Percentiles rank a stretch among this genome's conserved stretches.
These are phyloP conservation scores for Schizochytrium sp. DNA, from an alignment of 108 stramenopile genomes.

Conservation along the genomic window DNA sequence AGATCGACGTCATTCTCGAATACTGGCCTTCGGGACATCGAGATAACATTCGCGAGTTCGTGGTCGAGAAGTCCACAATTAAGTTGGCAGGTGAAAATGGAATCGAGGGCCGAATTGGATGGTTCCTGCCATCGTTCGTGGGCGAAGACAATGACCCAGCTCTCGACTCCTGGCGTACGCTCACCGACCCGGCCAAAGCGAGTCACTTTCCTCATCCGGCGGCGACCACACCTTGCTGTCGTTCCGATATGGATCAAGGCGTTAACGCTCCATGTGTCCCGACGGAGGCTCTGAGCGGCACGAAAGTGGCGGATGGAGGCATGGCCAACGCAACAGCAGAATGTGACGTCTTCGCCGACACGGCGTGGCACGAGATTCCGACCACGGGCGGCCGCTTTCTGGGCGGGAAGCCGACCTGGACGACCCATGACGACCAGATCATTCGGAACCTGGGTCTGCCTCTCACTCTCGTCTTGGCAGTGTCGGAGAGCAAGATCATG, in stretches of 20 bases:
- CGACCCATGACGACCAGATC: neutral
- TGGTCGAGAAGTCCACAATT: neutral
- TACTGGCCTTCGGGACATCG: neutral
- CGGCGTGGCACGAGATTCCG: too few species aligned
- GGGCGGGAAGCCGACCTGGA: neutral
- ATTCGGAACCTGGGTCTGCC: neutral
- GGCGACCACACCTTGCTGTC: neutral
- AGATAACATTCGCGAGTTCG: neutral
- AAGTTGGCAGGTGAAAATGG: neutral
- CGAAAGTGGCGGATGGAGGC: neutral
- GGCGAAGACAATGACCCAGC: neutral
- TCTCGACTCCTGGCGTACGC: neutral
- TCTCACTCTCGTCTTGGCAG: neutral
- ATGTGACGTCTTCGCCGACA: too few species aligned
- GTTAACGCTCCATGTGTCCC: neutral
- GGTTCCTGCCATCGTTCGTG: neutral
- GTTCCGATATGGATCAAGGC: neutral
- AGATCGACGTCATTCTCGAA: neutral
- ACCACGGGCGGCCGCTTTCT: neutral
- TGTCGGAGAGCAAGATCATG: neutral
- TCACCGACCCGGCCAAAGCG: neutral
- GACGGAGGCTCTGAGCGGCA: neutral
- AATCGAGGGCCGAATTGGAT: neutral
- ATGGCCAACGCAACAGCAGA: neutral
- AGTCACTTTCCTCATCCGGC: neutral